Percentiles rank a stretch among this genome's conserved stretches.
These are phyloP conservation scores for Camellia granthamiana DNA, from an alignment of 148 eudicot species.

Conservation along the genomic window DNA sequence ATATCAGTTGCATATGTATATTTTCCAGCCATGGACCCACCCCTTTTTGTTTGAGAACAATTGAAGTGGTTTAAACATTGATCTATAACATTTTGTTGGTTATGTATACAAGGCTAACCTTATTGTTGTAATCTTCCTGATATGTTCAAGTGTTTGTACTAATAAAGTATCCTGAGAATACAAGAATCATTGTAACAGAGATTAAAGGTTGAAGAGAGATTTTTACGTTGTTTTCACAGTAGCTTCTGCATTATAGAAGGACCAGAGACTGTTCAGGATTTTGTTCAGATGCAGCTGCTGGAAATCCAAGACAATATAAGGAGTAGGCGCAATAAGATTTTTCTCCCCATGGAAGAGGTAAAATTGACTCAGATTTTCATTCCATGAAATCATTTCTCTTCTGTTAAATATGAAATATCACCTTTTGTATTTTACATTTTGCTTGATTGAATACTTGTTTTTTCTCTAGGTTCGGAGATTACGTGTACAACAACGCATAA, in stretches of 20 bases:
- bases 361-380: neutral
- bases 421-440: neutral
- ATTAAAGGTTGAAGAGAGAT: neutral
- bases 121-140: neutral
- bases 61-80: neutral
- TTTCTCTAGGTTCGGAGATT: slow-evolving; percentile 70
- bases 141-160: neutral
- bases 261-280: slow-evolving; percentile 91
- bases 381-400: neutral
- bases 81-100: neutral
- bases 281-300: slow-evolving; percentile 68
- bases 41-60: neutral
- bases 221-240: slow-evolving; percentile 30
- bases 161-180: neutral
- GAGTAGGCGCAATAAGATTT: slow-evolving; percentile 90
- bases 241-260: slow-evolving; percentile 95
- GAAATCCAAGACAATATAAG: slow-evolving; percentile 84
- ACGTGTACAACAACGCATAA: slow-evolving; percentile 79
- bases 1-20: neutral
- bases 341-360: slow-evolving; percentile 99
- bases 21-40: neutral
- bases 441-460: neutral
- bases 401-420: neutral
- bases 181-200: neutral
- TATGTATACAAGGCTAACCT: neutral